Base-by-base conservation (phyloP, 305 asterid genomes). In the Rubia peregrina region DNA sequence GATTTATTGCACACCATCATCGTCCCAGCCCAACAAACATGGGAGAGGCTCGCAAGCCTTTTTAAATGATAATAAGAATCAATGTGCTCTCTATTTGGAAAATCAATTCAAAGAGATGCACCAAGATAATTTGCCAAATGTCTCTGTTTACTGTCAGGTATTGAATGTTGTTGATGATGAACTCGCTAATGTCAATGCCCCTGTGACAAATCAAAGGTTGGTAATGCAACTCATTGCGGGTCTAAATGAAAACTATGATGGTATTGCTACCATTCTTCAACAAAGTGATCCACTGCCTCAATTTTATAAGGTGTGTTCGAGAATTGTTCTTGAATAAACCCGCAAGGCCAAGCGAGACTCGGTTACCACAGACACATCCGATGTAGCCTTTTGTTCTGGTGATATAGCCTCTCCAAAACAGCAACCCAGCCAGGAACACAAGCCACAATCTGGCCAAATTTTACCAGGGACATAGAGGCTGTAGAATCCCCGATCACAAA, bases 231-330 rank as follows among this genome's bases (percentile, higher is more conserved):
- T 61, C 13, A 24, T 61, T 22, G 66, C 33, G 3, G 66, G 3
- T 10, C 33, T 61, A 30, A 30, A 30, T 30, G 33, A 30, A 30
- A 30, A 30, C 33, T 30, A 30, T 30, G 70, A 75, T 68, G 61
- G 61, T 43, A 74, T 75, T 3, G 74, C 69, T 5, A 75, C 78
- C 7, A 2, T 60, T 42, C 26, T 75, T 21, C 73, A 69, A 68
- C 70, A 75, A 68, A 68, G 64, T 12, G 22, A 43, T 14, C 69
- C 74, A 7, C 48, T 75, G 14, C 78, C 78, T n/a, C 65, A 64
- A 2, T 68, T 75, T 64, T 75, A 75, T 46, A 70, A 75, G 70
- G 74, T 74, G 14, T 69, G 78, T 19, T 75, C 78, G 19, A 66
- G 21, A 24, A 53, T 73, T 9, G 41, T 73, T 33, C 59, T 73